Conservation (phyloP, 257 asterid species). For the Lycium ferocissimum region DNA sequence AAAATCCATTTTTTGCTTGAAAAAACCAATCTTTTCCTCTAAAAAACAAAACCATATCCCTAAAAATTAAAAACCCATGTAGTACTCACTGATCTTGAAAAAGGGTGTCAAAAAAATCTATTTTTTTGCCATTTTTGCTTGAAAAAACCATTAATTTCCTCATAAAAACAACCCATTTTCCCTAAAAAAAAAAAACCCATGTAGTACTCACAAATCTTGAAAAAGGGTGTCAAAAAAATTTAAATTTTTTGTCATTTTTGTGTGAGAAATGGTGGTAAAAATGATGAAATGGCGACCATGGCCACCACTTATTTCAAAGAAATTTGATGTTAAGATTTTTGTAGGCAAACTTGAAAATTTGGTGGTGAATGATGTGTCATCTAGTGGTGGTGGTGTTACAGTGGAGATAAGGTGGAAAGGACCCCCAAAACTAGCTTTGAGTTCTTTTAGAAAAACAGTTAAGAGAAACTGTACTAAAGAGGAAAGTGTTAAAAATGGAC, state of each 20-base stretch:
- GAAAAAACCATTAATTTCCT: background rate
- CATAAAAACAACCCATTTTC: too few species aligned
- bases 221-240: background rate
- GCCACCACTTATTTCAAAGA: slow-evolving; percentile 82
- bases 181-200: too few species aligned
- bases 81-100: background rate
- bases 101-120: too few species aligned
- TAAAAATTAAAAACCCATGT: too few species aligned
- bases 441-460: slow-evolving; percentile 61
- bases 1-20: too few species aligned
- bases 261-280: slow-evolving; percentile 75
- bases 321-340: slow-evolving; percentile 63
- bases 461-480: slow-evolving; percentile 72
- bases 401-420: slow-evolving; percentile 74
- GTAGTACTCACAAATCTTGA: background rate
- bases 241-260: background rate
- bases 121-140: background rate
- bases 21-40: too few species aligned
- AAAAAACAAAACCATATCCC: too few species aligned
- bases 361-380: slow-evolving; percentile 40
- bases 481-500: slow-evolving; percentile 45
- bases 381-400: slow-evolving; percentile 45
- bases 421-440: slow-evolving; percentile 52
- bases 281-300: slow-evolving; percentile 98
- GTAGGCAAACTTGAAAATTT: slow-evolving; percentile 65